A percentile compares a stretch with the other conserved stretches of the same genome.
Evolutionary conservation across 805 yeast species (phyloP).

Genomic region (Tanozyma kutaoensis): DNA sequence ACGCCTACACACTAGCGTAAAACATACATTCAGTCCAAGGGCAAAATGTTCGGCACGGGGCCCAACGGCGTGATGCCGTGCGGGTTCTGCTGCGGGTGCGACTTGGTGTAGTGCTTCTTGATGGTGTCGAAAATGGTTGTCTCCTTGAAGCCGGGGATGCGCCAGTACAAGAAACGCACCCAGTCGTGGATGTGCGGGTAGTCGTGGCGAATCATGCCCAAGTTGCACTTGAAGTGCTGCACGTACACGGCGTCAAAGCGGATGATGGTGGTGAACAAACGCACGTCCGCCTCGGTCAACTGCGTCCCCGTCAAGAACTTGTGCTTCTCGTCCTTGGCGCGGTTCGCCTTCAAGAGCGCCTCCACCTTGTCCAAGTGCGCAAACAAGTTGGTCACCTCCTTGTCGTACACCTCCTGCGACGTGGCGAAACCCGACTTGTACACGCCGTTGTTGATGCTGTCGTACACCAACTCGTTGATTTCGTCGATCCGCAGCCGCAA

Average conservation of each 20-base stretch:
- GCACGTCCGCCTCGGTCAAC: conserved; percentile 82
- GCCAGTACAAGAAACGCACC: conserved; percentile 79
- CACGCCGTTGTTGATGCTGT: conserved; percentile 82
- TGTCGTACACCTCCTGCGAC: conserved; percentile 68
- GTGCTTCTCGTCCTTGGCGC: conserved; percentile 12
- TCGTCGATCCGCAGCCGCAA: conserved; percentile 53
- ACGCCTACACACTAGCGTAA: no score
- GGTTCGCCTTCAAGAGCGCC: conserved; percentile 34
- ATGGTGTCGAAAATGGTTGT: conserved; percentile 86
- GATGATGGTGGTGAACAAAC: conserved; percentile 76
- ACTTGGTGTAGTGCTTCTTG: conserved; percentile 80
- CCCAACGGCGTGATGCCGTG: conserved; percentile 77
- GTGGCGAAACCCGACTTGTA: conserved; percentile 89
- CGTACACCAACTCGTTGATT: conserved; percentile 71
- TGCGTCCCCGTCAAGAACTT: conserved; percentile 40
- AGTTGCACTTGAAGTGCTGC: conserved; percentile 90
- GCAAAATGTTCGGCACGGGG: conserved; percentile 64
- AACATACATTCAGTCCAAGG: conserved; percentile 4
- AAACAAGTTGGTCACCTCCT: conserved; percentile 51
- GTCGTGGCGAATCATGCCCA: conserved; percentile 65
- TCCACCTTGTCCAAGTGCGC: conserved; percentile 60
- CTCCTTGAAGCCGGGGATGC: conserved; percentile 50
- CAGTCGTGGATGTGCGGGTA: conserved; percentile 72
- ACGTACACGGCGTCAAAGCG: conserved; percentile 91
- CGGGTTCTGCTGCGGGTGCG: conserved; percentile 75